Evolutionary conservation across 306 rosid genomes (phyloP).

Genomic region (Alnus glutinosa): DNA sequence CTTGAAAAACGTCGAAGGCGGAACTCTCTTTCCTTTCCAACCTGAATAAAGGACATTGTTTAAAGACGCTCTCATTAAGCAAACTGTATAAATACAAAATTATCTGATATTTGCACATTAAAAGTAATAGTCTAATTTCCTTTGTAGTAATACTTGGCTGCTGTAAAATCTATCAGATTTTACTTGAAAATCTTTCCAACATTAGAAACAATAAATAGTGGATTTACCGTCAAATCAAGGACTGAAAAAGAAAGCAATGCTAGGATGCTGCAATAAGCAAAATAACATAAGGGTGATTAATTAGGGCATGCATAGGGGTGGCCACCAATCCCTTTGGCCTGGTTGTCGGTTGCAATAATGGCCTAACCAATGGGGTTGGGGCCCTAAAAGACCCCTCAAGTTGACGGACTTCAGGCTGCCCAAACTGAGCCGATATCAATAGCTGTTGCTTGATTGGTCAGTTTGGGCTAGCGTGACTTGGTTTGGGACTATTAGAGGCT

Average conservation of each 20-base stretch:
- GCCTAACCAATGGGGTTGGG: no score
- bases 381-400: no score
- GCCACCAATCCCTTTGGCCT: no score
- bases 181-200: not conserved
- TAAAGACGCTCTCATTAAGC: not conserved
- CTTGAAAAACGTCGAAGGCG: not conserved
- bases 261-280: not conserved
- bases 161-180: not conserved
- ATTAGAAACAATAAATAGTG: not conserved
- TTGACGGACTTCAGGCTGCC: no score
- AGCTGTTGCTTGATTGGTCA: no score
- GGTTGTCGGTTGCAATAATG: no score
- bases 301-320: not conserved
- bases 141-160: not conserved
- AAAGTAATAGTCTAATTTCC: not conserved
- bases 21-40: slow-evolving; percentile 3
- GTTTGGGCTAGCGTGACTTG: no score
- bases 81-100: not conserved
- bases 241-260: not conserved
- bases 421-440: no score
- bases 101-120: not conserved
- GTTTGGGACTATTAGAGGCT: no score
- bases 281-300: not conserved
- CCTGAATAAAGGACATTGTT: slow-evolving; percentile 1
- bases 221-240: not conserved